Evolutionary conservation across 768 basidiomycete genomes (phyloP).

Genomic region (Grammothele lineata): DNA sequence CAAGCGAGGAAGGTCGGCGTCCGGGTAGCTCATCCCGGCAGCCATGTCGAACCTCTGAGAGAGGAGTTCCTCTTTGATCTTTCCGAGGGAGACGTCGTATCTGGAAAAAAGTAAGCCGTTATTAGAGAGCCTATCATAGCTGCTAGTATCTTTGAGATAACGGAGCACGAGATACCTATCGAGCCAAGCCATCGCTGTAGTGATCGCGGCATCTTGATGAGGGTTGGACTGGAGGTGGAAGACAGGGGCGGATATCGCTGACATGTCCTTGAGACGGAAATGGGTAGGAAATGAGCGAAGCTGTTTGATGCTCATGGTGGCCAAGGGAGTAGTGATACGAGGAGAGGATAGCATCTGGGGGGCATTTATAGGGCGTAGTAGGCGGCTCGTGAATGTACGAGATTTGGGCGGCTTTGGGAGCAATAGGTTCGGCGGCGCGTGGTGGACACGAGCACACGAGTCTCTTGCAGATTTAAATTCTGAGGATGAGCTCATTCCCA

Average conservation of each 20-base stretch:
- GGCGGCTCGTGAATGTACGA: too few relatives aligned
- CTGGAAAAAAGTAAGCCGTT: constrained; percentile 1
- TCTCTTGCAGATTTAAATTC: too few relatives aligned
- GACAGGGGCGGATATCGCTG: constrained; percentile 31
- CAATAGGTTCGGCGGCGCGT: too few relatives aligned
- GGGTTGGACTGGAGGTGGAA: constrained; percentile 32
- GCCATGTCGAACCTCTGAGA: constrained; percentile 36
- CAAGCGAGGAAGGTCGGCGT: constrained; percentile 32
- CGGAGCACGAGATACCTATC: constrained; percentile 22
- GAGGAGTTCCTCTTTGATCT: constrained; percentile 30
- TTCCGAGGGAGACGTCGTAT: constrained; percentile 30
- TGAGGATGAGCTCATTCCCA: too few relatives aligned
- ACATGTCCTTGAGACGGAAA: constrained; percentile 31
- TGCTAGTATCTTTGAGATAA: too few relatives aligned
- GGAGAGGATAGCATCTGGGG: too few relatives aligned
- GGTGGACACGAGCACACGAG: too few relatives aligned
- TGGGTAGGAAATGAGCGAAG: constrained; percentile 29
- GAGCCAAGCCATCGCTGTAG: constrained; percentile 30
- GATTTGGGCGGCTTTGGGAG: too few relatives aligned
- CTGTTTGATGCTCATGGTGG: constrained; percentile 21
- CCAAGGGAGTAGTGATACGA: too few relatives aligned
- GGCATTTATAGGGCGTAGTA: too few relatives aligned
- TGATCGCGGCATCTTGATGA: constrained; percentile 30
- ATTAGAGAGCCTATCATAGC: too few relatives aligned
- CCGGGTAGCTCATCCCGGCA: constrained; percentile 34